Percentiles rank a stretch among this genome's conserved stretches.
Evolutionary conservation across 2,329 filamentous ascomycete genomes (phyloP).

Genomic region (Cercospora janseana): DNA sequence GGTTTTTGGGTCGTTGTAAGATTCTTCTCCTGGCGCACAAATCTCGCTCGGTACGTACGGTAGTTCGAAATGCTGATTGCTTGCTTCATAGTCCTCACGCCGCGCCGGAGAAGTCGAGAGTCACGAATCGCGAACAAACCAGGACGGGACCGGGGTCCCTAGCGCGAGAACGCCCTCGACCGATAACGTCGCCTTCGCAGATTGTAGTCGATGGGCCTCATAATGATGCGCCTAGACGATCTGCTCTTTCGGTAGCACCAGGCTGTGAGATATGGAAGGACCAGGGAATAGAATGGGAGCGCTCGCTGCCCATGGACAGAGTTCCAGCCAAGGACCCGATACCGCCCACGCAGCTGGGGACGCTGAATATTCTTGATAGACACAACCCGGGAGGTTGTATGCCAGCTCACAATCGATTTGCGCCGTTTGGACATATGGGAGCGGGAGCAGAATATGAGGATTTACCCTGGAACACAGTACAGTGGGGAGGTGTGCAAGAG

Average conservation of each 20-base stretch:
- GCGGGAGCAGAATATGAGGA: not conserved
- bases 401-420: not conserved
- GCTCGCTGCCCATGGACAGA: not conserved
- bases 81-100: too few relatives aligned
- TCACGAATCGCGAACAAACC: too few relatives aligned
- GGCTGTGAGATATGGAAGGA: not conserved
- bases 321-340: not conserved
- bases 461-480: not conserved
- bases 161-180: not conserved
- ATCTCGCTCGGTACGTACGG: too few relatives aligned
- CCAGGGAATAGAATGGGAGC: not conserved
- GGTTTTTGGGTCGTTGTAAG: not conserved
- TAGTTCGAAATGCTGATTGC: too few relatives aligned
- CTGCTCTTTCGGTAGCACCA: not conserved
- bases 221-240: not conserved
- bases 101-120: too few relatives aligned
- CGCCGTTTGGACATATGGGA: not conserved
- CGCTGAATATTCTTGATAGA: not conserved
- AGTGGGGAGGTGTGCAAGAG: slow-evolving; percentile 3
- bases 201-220: too few relatives aligned
- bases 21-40: not conserved
- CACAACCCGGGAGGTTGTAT: not conserved
- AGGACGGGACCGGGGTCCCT: too few relatives aligned
- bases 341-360: not conserved
- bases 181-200: too few relatives aligned